Evolutionary conservation across 805 yeast species (phyloP), one percentile per base, ranked within the genome.

Genomic region (Candida ponderosae): DNA sequence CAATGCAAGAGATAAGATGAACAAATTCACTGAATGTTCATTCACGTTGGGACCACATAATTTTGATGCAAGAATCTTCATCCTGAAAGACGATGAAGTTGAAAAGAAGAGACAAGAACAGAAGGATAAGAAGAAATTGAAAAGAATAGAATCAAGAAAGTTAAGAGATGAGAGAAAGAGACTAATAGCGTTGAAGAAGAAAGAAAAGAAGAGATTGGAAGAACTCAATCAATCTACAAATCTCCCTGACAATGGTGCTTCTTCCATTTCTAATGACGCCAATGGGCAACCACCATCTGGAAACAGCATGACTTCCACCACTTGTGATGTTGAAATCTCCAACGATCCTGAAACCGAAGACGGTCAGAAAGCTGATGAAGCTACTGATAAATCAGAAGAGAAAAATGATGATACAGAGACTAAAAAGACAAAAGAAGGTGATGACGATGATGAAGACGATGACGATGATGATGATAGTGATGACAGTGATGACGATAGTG

Each of bases 1-100:
- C n/a, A 76, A 74, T 52, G 81, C 84, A 5, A 65, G 94, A 48
- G 97, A 90, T 45, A 79, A 79, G 39, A 88, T 89, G 96, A 81
- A 87, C 41, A 88, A 87, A 54, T 63, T 93, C 39, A 76, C 90
- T 47, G 96, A 89, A 47, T 77, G 89, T 42, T 61, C 65, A 2
- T 59, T 88, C 60, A 65, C 68, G 10, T 68, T 82, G 18, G 97
- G 97, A 0, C 96, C 96, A 0, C 98, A 90, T 59, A 59, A 65
- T 0, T 86, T 86, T 59, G 86, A 79, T 29, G 70, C 82, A 2
- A 65, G 94, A 42, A 58, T 93, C 24, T 93, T 84, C 59, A 79
- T 87, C n/a, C 73, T 87, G 36, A 84, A 85, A 50, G 95, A 88
- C 49, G 95, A 86, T 29, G 73, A 76, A 29, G 66, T 72, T 18